A percentile compares a stretch with the other conserved stretches of the same genome.
These are phyloP conservation scores for Cymbidium sinense DNA, from an alignment of 106 monocot genomes.

Conservation along the genomic window DNA sequence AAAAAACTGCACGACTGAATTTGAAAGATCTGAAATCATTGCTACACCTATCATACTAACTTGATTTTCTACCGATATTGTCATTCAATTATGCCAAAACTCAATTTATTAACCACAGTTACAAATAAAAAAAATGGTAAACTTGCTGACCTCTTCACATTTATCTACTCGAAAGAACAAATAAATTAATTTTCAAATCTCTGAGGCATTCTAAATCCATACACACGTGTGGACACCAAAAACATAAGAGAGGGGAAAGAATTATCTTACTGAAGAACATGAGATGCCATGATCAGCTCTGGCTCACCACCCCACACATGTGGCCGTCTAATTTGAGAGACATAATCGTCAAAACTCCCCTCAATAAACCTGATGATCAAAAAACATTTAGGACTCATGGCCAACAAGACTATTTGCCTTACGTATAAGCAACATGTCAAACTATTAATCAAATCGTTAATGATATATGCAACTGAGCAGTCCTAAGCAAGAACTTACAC, in stretches of 20 bases:
- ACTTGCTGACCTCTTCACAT: not conserved
- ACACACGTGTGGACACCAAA: not conserved
- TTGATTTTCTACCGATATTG: not conserved
- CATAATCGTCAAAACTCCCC: constrained; percentile 85
- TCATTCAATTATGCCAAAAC: not conserved
- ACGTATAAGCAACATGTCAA: not conserved
- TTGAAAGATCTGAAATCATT: not conserved
- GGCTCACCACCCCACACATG: constrained; percentile 99
- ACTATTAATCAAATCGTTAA: not conserved
- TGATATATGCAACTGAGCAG: not conserved
- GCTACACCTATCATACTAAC: not conserved
- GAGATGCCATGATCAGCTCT: constrained; percentile 91
- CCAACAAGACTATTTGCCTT: not conserved
- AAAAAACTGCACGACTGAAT: too few relatives aligned
- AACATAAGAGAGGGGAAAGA: not conserved
- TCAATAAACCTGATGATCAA: constrained; percentile 74
- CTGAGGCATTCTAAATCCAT: not conserved
- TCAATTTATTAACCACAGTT: not conserved
- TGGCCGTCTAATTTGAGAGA: constrained; percentile 72
- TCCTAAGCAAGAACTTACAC: not conserved
- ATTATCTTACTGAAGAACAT: constrained; percentile 73
- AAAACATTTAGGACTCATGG: not conserved
- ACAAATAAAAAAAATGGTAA: not conserved
- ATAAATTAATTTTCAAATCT: not conserved
- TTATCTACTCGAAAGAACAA: not conserved